phyloP scores from a whole-genome alignment of 2,329 filamentous ascomycete genomes.

The Botryotinia calthae region DNA sequence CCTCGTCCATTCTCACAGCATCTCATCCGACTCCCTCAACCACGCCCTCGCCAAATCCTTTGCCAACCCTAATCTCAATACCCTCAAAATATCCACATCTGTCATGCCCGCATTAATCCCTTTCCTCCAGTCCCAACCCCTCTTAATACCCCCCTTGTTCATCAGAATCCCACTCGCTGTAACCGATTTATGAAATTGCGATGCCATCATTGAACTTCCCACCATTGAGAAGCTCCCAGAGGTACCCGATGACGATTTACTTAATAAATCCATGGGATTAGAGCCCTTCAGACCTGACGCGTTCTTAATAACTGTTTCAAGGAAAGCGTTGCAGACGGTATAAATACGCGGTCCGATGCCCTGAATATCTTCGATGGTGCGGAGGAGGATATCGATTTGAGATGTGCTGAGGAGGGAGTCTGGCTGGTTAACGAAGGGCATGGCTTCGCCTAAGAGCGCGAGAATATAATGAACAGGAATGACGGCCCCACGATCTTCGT shows the following conservation, averaged over 20 bases:
- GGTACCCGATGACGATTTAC: slow-evolving; percentile 60
- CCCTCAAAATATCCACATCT: slow-evolving; percentile 68
- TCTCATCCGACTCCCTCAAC: slow-evolving; percentile 60
- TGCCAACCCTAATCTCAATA: slow-evolving; percentile 70
- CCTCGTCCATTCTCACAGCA: slow-evolving; percentile 28
- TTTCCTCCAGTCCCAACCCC: slow-evolving; percentile 72
- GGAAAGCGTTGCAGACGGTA: slow-evolving; percentile 72
- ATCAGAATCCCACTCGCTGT: slow-evolving; percentile 50
- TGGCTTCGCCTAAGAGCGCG: slow-evolving; percentile 77
- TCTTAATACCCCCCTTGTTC: slow-evolving; percentile 47
- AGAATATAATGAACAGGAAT: slow-evolving; percentile 86
- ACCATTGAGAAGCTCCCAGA: slow-evolving; percentile 60
- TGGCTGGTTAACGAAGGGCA: slow-evolving; percentile 69
- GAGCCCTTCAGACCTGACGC: slow-evolving; percentile 61
- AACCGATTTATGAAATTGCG: slow-evolving; percentile 59
- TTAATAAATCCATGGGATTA: slow-evolving; percentile 64
- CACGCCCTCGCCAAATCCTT: slow-evolving; percentile 70
- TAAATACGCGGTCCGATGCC: slow-evolving; percentile 73
- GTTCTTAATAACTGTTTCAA: slow-evolving; percentile 71
- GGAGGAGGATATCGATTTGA: slow-evolving; percentile 73
- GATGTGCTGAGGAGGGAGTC: slow-evolving; percentile 61
- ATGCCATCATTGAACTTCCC: slow-evolving; percentile 69
- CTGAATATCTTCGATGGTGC: slow-evolving; percentile 76
- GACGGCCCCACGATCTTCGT: slow-evolving; percentile 74
- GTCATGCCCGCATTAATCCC: slow-evolving; percentile 55